Conservation (phyloP, 768 basidiomycete species). For the Rhodotorula kratochvilovae region DNA sequence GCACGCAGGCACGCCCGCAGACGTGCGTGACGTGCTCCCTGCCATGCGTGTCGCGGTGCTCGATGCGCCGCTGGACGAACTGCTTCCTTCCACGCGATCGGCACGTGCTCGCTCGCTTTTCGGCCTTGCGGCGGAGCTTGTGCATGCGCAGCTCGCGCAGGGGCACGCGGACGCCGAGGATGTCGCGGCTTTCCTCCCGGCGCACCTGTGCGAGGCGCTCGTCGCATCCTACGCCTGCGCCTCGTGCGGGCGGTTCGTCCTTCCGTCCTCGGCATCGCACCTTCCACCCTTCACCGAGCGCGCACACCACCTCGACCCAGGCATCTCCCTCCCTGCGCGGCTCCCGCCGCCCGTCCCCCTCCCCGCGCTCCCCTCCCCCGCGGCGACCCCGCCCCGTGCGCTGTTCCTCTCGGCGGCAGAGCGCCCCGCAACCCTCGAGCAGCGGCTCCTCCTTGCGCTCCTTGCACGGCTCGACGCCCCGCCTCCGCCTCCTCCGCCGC, state of each 20-base stretch:
- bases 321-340: conserved; percentile 8
- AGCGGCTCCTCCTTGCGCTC: conserved; percentile 14
- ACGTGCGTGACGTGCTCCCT: neutral
- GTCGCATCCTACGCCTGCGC: conserved; percentile 6
- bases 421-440: conserved; percentile 7
- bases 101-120: neutral
- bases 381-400: too few species aligned
- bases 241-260: conserved; percentile 15
- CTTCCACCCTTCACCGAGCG: conserved; percentile 6
- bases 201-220: conserved; percentile 1
- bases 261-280: neutral
- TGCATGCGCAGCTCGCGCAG: neutral
- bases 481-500: neutral
- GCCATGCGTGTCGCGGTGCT: neutral
- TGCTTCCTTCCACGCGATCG: neutral
- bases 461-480: conserved; percentile 5
- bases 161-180: neutral
- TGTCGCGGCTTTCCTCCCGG: neutral
- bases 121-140: neutral
- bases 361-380: neutral
- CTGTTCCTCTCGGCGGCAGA: neutral
- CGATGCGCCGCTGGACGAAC: neutral
- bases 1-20: neutral
- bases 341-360: neutral
- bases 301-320: conserved; percentile 17